Evolutionary conservation across 805 yeast species (phyloP).

Genomic region (Pichia insulana): DNA sequence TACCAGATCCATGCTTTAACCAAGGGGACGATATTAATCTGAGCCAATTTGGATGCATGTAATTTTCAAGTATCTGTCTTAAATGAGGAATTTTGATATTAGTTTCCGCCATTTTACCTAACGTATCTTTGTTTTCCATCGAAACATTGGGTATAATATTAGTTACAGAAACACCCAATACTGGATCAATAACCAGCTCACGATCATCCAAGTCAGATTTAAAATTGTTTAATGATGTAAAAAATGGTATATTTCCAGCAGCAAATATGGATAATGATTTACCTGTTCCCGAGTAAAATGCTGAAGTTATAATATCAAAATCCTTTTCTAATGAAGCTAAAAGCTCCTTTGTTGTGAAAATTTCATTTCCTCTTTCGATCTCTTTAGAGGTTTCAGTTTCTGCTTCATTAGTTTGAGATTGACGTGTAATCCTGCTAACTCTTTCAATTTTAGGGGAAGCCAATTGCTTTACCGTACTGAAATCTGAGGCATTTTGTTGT

Average conservation of each 20-base stretch:
- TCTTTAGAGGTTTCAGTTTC: constrained; percentile 10
- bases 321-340: constrained; percentile 35
- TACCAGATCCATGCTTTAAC: constrained; percentile 37
- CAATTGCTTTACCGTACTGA: constrained; percentile 10
- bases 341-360: constrained; percentile 10
- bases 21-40: constrained; percentile 58
- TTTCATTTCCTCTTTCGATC: constrained; percentile 25
- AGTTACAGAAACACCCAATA: constrained; percentile 47
- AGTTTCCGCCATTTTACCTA: constrained; percentile 38
- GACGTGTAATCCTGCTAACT: constrained; percentile 1
- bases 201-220: constrained; percentile 73
- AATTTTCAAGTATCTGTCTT: constrained; percentile 35
- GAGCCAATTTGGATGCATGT: constrained; percentile 56
- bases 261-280: constrained; percentile 58
- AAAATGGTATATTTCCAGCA: constrained; percentile 64
- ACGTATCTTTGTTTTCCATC: constrained; percentile 29
- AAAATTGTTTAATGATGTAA: constrained; percentile 55
- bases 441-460: constrained; percentile 3
- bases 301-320: constrained; percentile 48
- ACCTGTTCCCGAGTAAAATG: constrained; percentile 43
- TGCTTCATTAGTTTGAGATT: constrained; percentile 3
- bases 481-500: no score
- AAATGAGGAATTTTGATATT: constrained; percentile 13
- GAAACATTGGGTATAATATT: constrained; percentile 53
- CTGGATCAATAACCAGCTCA: constrained; percentile 53